Base-by-base conservation (phyloP, 2,329 filamentous ascomycete species). In the Pseudogymnoascus sp. region DNA sequence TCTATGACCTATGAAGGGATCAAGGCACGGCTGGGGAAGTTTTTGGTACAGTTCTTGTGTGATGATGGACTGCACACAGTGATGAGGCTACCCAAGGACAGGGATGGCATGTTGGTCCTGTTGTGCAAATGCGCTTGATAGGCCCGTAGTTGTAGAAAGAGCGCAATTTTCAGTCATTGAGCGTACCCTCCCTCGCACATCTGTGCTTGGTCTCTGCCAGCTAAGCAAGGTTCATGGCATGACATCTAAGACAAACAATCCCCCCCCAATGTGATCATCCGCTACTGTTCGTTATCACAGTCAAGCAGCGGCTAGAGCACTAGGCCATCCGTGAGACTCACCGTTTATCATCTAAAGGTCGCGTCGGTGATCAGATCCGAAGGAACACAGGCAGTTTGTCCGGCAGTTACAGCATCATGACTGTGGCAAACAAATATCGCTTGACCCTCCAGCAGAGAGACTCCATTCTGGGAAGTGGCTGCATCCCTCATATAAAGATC, bases 1-100 rank as follows among this genome's bases (percentile, higher is more conserved):
- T 57, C 55, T 57, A 69, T 74, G 64, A 68, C 18, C 12, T 13
- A 6, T 33, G 26, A 52, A 30, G 15, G n/a, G 19, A 52, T 30
- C 45, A 33, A 52, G 45, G 45, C 15, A 12, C n/a, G 15, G 18
- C 23, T 9, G 18, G 7, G 30, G 23, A 30, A n/a, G 23, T 28
- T 12, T 52, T 33, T 18, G 26, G 45, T 13, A 52, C 15, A 7
- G 45, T 30, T 30, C 45, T 52, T 30, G 45, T 52, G 45, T 10
- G 19, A 52, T 52, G 19, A 26, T 52, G 5, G 45, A 52, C n/a
- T 28, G n/a, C 23, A 48, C 41, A 48, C 23, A 18, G 45, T 33
- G 45, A 52, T 52, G 45, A 52, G 45, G 45, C 26, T 52, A 30
- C 45, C 26, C 9, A 33, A 18, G 26, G 45, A 52, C 45, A 52